These are phyloP conservation scores for Ganoderma lucidum DNA, from an alignment of 1,284 basidiomycete species.

Conservation along the genomic window DNA sequence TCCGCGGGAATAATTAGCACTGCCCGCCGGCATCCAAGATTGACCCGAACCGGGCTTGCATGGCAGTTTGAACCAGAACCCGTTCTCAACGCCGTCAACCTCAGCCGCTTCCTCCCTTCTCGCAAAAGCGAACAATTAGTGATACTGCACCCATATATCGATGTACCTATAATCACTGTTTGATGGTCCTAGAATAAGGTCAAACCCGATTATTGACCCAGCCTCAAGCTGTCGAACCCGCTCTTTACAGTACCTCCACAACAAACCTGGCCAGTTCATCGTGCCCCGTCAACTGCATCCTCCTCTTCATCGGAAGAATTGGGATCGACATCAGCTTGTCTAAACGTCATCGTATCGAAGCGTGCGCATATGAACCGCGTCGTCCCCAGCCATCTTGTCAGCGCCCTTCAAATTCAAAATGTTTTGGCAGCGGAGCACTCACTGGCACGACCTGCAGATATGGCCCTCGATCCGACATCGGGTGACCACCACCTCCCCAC, in stretches of 20 bases:
- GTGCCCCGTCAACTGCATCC: background rate
- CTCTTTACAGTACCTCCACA: too few species aligned
- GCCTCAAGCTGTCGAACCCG: too few species aligned
- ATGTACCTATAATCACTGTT: too few species aligned
- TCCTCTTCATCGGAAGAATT: background rate
- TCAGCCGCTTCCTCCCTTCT: too few species aligned
- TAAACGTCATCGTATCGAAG: background rate
- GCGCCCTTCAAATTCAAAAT: background rate
- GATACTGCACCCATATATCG: too few species aligned
- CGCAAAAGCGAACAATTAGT: too few species aligned
- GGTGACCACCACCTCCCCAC: background rate
- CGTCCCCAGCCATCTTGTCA: background rate
- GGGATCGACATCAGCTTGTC: background rate
- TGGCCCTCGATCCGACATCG: background rate
- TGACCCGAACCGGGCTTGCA: too few species aligned
- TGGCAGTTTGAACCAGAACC: too few species aligned
- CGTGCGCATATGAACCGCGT: background rate
- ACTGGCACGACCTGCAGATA: conserved; percentile 3
- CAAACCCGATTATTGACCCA: too few species aligned
- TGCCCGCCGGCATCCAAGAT: background rate
- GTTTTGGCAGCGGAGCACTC: background rate
- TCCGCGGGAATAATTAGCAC: background rate
- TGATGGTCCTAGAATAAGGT: too few species aligned
- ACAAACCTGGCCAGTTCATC: background rate
- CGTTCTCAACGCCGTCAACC: too few species aligned